These are phyloP conservation scores for Ormosia semicastrata DNA, from an alignment of 306 rosid species.

Conservation along the genomic window DNA sequence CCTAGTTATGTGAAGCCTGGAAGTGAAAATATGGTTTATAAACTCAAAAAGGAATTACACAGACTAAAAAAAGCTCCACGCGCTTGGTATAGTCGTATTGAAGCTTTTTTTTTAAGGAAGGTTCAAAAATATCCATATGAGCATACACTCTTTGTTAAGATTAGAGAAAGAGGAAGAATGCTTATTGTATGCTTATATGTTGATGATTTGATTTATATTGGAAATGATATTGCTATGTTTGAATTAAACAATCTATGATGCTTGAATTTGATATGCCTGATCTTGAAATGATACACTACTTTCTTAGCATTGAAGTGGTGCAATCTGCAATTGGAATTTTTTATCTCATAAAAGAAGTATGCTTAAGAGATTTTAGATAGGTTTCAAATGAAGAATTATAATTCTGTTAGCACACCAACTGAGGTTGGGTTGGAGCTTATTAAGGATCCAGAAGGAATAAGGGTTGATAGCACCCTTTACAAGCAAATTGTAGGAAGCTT, in stretches of 20 bases:
- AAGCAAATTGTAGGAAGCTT: too few species aligned
- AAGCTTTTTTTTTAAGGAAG: too few species aligned
- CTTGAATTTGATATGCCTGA: too few species aligned
- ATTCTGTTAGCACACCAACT: neutral
- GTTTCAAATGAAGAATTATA: constrained; percentile 8
- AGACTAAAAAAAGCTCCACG: too few species aligned
- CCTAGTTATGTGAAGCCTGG: too few species aligned
- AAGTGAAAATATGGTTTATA: too few species aligned
- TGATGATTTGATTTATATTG: neutral
- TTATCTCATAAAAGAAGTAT: neutral
- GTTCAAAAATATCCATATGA: too few species aligned
- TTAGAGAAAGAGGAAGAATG: neutral
- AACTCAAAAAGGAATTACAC: too few species aligned
- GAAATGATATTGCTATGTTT: neutral
- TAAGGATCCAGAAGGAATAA: neutral
- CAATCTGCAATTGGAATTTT: neutral
- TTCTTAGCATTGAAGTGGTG: neutral
- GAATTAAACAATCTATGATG: neutral
- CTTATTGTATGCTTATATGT: neutral
- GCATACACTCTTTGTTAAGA: neutral
- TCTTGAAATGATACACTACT: neutral
- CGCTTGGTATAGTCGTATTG: too few species aligned
- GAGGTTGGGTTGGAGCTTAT: neutral
- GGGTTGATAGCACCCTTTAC: neutral
- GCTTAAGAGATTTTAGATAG: neutral